Conservation (phyloP, 2,329 filamentous ascomycete genomes). For the Pestalotiopsis sp. region DNA sequence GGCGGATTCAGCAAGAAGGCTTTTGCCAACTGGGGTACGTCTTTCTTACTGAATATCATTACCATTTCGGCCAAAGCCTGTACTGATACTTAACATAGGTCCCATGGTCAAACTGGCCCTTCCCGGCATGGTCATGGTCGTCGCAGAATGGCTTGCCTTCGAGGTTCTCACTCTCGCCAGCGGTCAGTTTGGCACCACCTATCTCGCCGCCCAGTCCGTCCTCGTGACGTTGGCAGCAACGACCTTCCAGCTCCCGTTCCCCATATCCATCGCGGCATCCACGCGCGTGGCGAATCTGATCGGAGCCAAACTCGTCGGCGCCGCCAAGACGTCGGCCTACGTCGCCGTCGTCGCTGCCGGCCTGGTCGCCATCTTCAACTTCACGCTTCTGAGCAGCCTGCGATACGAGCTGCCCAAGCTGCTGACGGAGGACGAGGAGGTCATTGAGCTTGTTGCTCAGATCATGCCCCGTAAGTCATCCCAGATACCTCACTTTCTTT, state of each 20-base stretch:
- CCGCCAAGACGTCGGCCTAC: constrained; percentile 78
- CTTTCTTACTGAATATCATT: background rate
- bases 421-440: constrained; percentile 74
- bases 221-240: constrained; percentile 77
- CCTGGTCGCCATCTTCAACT: constrained; percentile 78
- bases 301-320: constrained; percentile 78
- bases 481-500: background rate
- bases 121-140: constrained; percentile 90
- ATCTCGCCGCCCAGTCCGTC: constrained; percentile 86
- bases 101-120: constrained; percentile 85
- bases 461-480: constrained; percentile 59
- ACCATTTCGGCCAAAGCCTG: constrained; percentile 8
- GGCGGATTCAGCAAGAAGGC: constrained; percentile 73
- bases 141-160: constrained; percentile 91
- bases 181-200: constrained; percentile 75
- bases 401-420: constrained; percentile 75
- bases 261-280: constrained; percentile 83
- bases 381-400: constrained; percentile 67
- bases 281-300: constrained; percentile 92
- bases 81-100: constrained; percentile 29
- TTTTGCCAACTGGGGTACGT: constrained; percentile 68
- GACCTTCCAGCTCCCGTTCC: constrained; percentile 91
- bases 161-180: constrained; percentile 86
- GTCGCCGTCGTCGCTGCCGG: constrained; percentile 70
- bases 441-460: constrained; percentile 66